Base-by-base conservation (phyloP, 371 early-diverging fungal genomes). In the Mucor velutinosus region DNA sequence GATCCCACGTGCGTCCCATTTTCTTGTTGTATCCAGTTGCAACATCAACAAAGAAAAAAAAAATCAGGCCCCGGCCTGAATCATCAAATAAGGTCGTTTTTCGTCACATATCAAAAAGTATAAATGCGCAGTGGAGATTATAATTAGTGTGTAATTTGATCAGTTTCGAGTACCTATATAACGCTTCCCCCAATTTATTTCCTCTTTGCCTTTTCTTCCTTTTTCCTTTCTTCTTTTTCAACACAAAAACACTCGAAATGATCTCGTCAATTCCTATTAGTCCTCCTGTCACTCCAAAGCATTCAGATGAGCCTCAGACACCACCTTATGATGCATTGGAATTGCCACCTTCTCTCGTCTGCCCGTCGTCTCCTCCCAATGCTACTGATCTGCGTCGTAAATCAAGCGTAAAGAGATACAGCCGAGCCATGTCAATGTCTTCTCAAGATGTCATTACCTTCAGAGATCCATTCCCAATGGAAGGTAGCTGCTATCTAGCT, bases 241-340 rank as follows among this genome's bases (percentile, higher is more conserved):
- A 19, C 32, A 19, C 0, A 3, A 64, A 27, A 55, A 39, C 57
- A 65, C 37, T 6, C n/a, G 58, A 23, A 23, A 59, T 63, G 62
- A 51, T 60, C 23, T 45, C 64, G 37, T 51, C 62, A 15, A 41
- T 66, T 33, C 74, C 70, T n/a, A 41, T 67, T 14, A 70, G 70
- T 32, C 74, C 74, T 55, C 74, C 74, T 19, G 59, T 70, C n/a
- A 74, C 74, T 8, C 74, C 74, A 43, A 74, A 74, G n/a, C 37
- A 61, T 37, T 58, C 49, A 1, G 21, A 51, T 41, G n/a, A 37
- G 12, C 45, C 62, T 35, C 45, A 35, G 21, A 58, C 39, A 19
- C n/a, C 43, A 32, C 57, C 45, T 29, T 32, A 55, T 23, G 66
- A 71, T 4, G 47, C 57, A 30, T 55, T 63, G 51, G 45, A 56